Percentiles rank a stretch among this genome's conserved stretches.
Conservation (phyloP, 768 basidiomycete genomes). For the Pulveroboletus ravenelii region DNA sequence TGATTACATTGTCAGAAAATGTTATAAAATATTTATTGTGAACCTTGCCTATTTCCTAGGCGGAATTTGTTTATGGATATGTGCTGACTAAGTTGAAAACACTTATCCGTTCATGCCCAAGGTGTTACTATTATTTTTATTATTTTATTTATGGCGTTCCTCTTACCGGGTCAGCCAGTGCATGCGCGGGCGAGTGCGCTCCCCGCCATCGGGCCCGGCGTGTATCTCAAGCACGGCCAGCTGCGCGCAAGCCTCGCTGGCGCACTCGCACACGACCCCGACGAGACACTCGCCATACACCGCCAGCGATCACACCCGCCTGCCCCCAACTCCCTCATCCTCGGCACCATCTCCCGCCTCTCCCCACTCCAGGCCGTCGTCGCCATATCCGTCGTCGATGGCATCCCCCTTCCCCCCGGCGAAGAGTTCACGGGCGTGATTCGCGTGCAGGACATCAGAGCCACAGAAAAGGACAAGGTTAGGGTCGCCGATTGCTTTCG, state of each 20-base stretch:
- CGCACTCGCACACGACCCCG: conserved; percentile 35
- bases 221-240: conserved; percentile 59
- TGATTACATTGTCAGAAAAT: too few species aligned
- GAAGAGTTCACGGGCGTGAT: conserved; percentile 91
- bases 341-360: conserved; percentile 78
- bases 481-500: conserved; percentile 90
- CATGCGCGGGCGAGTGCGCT: conserved; percentile 48
- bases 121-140: background rate
- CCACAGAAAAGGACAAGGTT: conserved; percentile 86
- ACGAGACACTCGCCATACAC: conserved; percentile 55
- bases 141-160: conserved; percentile 28
- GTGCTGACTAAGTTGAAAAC: too few species aligned
- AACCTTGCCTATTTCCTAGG: too few species aligned
- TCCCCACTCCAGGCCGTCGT: conserved; percentile 80
- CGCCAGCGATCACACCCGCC: conserved; percentile 72
- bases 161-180: conserved; percentile 81
- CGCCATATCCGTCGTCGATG: conserved; percentile 84
- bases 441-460: conserved; percentile 81
- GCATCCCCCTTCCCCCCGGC: conserved; percentile 70
- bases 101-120: too few species aligned
- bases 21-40: too few species aligned
- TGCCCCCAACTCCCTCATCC: conserved; percentile 65
- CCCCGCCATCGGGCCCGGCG: conserved; percentile 59
- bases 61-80: too few species aligned
- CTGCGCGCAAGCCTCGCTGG: conserved; percentile 72